Base-by-base conservation (phyloP, 192 early-diverging fungal species). In the Thoreauomyces humboldtii region DNA sequence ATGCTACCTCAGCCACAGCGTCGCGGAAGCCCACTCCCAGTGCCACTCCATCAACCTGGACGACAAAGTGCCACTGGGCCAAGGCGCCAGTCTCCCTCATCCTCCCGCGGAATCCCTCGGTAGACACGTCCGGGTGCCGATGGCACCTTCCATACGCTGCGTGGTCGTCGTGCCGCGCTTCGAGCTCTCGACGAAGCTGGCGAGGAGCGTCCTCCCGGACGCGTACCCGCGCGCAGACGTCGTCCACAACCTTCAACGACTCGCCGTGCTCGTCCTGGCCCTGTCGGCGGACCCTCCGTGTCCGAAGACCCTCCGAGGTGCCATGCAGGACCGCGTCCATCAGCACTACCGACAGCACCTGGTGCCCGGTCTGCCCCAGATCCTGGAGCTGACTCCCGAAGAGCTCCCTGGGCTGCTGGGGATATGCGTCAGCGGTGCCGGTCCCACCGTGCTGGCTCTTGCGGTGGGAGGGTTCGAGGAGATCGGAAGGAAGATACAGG, bases 261-360 rank as follows among this genome's bases (percentile, higher is more conserved):
- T 96, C 36, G 87, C 94, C n/a, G 92, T 97, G 33, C 86, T 99
- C 59, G 89, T 88, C 33, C 86, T 86, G 12, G 91, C 89, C 15
- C 81, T 98, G 34, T 88, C 86, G 43, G 77, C 73, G 27, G 46
- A 7, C 1, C 41, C 48, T 6, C 80, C 87, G 27, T 47, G 44
- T 28, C 81, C 89, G 32, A 81, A 90, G 66, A 62, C 94, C 32
- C 89, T 99, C 65, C 87, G 80, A 69, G 88, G 91, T 55, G 91
- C 94, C 5, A 98, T 99, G 95, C 86, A 87, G 61, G 97, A 99
- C 78, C 84, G 86, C 68, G 76, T 98, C n/a, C 97, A 99, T 73
- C 97, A 99, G 76, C 88, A 89, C 5, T 96, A 99, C 76, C 81
- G 97, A 34, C 89, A 88, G 66, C 86, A 92, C 70, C 78, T 99